A percentile compares a stretch with the other conserved stretches of the same genome.
Evolutionary conservation across 1,284 basidiomycete genomes (phyloP).

Genomic region (Phellinidium pouzarii): DNA sequence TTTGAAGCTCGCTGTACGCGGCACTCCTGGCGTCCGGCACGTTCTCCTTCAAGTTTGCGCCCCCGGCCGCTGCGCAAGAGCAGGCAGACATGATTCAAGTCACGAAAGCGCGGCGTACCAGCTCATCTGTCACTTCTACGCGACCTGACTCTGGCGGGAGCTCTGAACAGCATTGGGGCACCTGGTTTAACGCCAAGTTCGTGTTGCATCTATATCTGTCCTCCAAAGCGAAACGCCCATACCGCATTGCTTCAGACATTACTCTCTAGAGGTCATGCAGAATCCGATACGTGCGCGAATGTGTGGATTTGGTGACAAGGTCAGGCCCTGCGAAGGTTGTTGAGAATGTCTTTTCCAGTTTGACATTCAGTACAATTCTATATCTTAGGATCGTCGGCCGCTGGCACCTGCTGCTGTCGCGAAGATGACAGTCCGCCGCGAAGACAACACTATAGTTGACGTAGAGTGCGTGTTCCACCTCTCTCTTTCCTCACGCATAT

Average conservation of each 20-base stretch:
- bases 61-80: neutral
- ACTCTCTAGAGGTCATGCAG: slow-evolving; percentile 78
- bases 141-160: slow-evolving; percentile 9
- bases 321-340: slow-evolving; percentile 29
- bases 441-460: slow-evolving; percentile 64
- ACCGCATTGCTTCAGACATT: slow-evolving; percentile 44
- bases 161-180: slow-evolving; percentile 15
- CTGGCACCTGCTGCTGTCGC: slow-evolving; percentile 85
- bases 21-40: slow-evolving; percentile 4
- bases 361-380: slow-evolving; percentile 18
- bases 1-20: neutral
- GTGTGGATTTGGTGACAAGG: slow-evolving; percentile 94
- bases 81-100: slow-evolving; percentile 16
- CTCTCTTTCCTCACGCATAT: slow-evolving; percentile 19
- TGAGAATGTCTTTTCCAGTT: slow-evolving; percentile 1
- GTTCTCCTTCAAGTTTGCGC: slow-evolving; percentile 8
- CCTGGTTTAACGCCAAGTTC: slow-evolving; percentile 18
- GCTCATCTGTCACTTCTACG: slow-evolving; percentile 9
- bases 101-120: slow-evolving; percentile 13
- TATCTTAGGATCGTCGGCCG: slow-evolving; percentile 75
- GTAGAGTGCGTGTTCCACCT: slow-evolving; percentile 56
- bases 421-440: slow-evolving; percentile 65
- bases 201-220: neutral
- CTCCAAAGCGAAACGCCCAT: neutral
- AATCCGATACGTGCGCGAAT: slow-evolving; percentile 84